A percentile compares a stretch with the other conserved stretches of the same genome.
Conservation (phyloP, 352 stramenopile species). For the Phytophthora meadii region DNA sequence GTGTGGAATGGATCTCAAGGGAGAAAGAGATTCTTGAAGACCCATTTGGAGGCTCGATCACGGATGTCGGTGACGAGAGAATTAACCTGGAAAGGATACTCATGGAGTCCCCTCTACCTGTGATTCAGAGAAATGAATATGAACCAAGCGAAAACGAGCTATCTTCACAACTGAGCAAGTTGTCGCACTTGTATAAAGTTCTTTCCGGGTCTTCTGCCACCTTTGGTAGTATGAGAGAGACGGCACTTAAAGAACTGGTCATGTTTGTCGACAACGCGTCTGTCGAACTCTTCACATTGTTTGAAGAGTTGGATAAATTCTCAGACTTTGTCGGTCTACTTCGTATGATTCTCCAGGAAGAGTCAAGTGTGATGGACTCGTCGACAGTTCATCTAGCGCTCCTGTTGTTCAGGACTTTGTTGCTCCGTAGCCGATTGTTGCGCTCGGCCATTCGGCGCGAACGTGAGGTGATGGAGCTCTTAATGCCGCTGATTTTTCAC, state of each 20-base stretch:
- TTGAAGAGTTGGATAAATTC: slow-evolving; percentile 53
- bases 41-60: slow-evolving; percentile 29
- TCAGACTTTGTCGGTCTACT: slow-evolving; percentile 28
- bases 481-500: slow-evolving; percentile 57
- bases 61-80: slow-evolving; percentile 3
- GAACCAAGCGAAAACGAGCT: slow-evolving; percentile 38
- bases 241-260: slow-evolving; percentile 42
- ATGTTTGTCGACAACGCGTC: slow-evolving; percentile 35
- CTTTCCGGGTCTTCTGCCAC: slow-evolving; percentile 25
- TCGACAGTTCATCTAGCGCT: slow-evolving; percentile 33
- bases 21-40: slow-evolving; percentile 40
- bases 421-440: slow-evolving; percentile 48
- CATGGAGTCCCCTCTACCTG: slow-evolving; percentile 38
- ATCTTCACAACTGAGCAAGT: slow-evolving; percentile 40
- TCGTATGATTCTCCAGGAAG: slow-evolving; percentile 15
- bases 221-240: slow-evolving; percentile 36
- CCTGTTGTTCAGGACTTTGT: slow-evolving; percentile 47
- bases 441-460: slow-evolving; percentile 43
- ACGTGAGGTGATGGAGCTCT: slow-evolving; percentile 19
- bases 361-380: slow-evolving; percentile 13
- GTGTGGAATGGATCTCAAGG: slow-evolving; percentile 22
- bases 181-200: slow-evolving; percentile 41
- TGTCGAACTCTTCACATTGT: slow-evolving; percentile 35
- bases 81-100: slow-evolving; percentile 32
- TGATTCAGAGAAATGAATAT: slow-evolving; percentile 22